Evolutionary conservation across 2,329 filamentous ascomycete species (phyloP).

Genomic region (Juglanconis oblonga): DNA sequence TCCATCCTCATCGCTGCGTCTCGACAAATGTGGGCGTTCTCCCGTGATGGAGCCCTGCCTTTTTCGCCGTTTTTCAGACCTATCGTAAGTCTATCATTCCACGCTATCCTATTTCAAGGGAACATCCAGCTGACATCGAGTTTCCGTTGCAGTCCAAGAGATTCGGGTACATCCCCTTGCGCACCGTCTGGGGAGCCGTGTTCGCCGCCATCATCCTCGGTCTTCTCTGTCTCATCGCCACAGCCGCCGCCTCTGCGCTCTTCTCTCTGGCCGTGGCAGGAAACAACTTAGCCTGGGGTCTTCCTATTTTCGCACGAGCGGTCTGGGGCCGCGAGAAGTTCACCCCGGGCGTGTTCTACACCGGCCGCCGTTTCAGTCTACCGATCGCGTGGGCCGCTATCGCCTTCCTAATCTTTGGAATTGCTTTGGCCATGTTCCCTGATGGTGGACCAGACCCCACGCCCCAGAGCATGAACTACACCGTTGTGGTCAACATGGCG

Average conservation of each 20-base stretch:
- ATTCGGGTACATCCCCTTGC: slow-evolving; percentile 56
- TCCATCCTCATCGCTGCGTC: slow-evolving; percentile 57
- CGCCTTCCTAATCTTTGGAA: slow-evolving; percentile 52
- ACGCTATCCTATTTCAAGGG: not conserved
- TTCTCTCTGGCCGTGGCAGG: slow-evolving; percentile 59
- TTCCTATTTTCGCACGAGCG: slow-evolving; percentile 55
- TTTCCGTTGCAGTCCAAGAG: slow-evolving; percentile 35
- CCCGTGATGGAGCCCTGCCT: slow-evolving; percentile 58
- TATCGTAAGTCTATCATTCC: slow-evolving; percentile 31
- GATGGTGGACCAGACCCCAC: slow-evolving; percentile 50
- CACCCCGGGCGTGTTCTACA: slow-evolving; percentile 57
- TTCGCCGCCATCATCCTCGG: slow-evolving; percentile 50
- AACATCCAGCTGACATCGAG: not conserved
- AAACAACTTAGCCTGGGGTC: slow-evolving; percentile 59
- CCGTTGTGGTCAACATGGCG: slow-evolving; percentile 56
- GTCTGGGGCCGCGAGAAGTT: slow-evolving; percentile 58
- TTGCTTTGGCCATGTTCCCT: slow-evolving; percentile 58
- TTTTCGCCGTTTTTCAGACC: slow-evolving; percentile 56
- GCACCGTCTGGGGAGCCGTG: slow-evolving; percentile 53
- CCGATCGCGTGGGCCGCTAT: slow-evolving; percentile 53
- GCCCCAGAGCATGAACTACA: slow-evolving; percentile 57
- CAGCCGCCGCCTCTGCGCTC: slow-evolving; percentile 53
- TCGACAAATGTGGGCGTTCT: slow-evolving; percentile 62
- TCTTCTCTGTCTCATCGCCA: slow-evolving; percentile 55
- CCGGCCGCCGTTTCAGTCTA: slow-evolving; percentile 46